Evolutionary conservation across 768 basidiomycete genomes (phyloP).

Genomic region (Boletus subcaerulescens): DNA sequence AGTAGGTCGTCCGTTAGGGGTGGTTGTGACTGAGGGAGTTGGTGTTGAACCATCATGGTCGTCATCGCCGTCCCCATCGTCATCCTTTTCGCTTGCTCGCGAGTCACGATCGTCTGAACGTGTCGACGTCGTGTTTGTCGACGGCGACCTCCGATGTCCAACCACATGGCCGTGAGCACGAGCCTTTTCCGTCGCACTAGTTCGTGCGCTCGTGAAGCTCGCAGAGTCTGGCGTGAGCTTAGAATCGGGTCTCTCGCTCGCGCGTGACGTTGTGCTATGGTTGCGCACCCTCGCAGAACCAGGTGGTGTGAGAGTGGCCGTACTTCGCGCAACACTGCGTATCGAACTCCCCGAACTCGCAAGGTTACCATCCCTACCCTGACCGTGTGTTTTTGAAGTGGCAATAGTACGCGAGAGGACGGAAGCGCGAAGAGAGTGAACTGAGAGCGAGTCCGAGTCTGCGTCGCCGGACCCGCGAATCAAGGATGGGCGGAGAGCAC

Average conservation of each 20-base stretch:
- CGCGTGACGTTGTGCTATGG: slow-evolving; percentile 25
- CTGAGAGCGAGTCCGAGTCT: slow-evolving; percentile 40
- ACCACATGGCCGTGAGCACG: slow-evolving; percentile 12
- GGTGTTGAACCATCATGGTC: slow-evolving; percentile 18
- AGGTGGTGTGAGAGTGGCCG: slow-evolving; percentile 20
- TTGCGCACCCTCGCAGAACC: slow-evolving; percentile 21
- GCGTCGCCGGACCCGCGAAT: slow-evolving; percentile 26
- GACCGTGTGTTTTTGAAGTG: slow-evolving; percentile 17
- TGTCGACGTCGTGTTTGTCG: slow-evolving; percentile 8
- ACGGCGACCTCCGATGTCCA: slow-evolving; percentile 25
- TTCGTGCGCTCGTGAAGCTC: slow-evolving; percentile 25
- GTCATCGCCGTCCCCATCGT: slow-evolving; percentile 5
- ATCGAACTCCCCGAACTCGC: slow-evolving; percentile 39
- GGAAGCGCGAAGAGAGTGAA: slow-evolving; percentile 47
- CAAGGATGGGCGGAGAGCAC: slow-evolving; percentile 27
- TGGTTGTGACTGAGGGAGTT: slow-evolving; percentile 4
- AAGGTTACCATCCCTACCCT: slow-evolving; percentile 20
- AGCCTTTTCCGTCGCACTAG: slow-evolving; percentile 24
- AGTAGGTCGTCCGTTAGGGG: slow-evolving; percentile 24
- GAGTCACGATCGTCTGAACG: slow-evolving; percentile 5
- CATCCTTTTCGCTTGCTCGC: background rate
- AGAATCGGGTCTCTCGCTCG: slow-evolving; percentile 59
- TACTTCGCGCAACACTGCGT: slow-evolving; percentile 46
- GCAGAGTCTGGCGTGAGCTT: slow-evolving; percentile 58
- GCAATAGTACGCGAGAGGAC: slow-evolving; percentile 36